Conservation (phyloP, 208 protist species). For the Leishmania lainsoni region DNA sequence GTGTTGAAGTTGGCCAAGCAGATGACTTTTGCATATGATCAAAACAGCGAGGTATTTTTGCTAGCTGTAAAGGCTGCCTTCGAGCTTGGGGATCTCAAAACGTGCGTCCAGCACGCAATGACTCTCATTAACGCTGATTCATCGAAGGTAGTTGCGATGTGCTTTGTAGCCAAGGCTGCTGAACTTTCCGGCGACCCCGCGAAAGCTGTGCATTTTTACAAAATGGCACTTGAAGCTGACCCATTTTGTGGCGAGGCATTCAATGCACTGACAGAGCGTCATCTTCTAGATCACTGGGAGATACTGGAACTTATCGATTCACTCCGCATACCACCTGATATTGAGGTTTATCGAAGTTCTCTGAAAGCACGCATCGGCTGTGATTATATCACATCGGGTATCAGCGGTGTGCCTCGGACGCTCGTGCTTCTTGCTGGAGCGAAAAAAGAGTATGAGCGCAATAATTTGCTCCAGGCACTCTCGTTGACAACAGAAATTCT, state of each 20-base stretch:
- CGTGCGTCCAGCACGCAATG: conserved; percentile 48
- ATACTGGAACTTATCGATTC: conserved; percentile 57
- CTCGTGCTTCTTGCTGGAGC: conserved; percentile 52
- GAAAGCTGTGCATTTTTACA: conserved; percentile 67
- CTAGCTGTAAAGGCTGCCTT: conserved; percentile 73
- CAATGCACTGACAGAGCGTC: conserved; percentile 63
- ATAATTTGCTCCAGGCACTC: conserved; percentile 75
- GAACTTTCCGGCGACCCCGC: conserved; percentile 64
- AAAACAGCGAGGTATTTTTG: conserved; percentile 40
- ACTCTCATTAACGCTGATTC: conserved; percentile 24
- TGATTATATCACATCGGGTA: conserved; percentile 22
- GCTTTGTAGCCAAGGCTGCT: conserved; percentile 72
- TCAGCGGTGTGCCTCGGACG: conserved; percentile 42
- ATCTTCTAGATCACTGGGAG: conserved; percentile 52
- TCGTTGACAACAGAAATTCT: conserved; percentile 63
- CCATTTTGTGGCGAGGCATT: conserved; percentile 79
- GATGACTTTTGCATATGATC: conserved; percentile 24
- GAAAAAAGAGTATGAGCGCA: conserved; percentile 59
- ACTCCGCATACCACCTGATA: conserved; percentile 50
- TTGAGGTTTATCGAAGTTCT: conserved; percentile 36
- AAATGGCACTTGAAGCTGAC: conserved; percentile 61
- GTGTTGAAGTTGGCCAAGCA: conserved; percentile 48
- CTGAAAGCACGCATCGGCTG: conserved; percentile 30
- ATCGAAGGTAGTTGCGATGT: conserved; percentile 61
- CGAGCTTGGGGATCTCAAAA: conserved; percentile 69